Conservation (phyloP, 202 grass and related monocot species). For the Elaeis oleifera region DNA sequence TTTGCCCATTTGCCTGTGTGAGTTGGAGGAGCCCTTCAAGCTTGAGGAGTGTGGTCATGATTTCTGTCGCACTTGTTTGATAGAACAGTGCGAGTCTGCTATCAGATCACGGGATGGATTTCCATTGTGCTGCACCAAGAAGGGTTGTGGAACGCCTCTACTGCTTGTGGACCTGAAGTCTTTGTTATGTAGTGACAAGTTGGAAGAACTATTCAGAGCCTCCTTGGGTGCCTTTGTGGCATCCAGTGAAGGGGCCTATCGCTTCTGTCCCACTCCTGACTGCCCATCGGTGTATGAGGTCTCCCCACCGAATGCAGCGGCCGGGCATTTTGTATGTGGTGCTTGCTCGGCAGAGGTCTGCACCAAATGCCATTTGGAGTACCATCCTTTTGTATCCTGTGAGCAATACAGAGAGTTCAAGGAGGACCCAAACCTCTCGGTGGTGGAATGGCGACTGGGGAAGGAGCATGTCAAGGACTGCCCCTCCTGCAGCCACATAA, state of each 20-base stretch:
- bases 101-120: slow-evolving; percentile 68
- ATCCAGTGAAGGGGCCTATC: slow-evolving; percentile 56
- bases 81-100: slow-evolving; percentile 76
- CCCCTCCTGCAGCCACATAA: slow-evolving; percentile 61
- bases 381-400: slow-evolving; percentile 75
- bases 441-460: slow-evolving; percentile 63
- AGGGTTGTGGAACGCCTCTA: slow-evolving; percentile 52
- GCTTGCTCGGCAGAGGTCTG: slow-evolving; percentile 72
- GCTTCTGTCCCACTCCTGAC: slow-evolving; percentile 74
- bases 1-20: slow-evolving; percentile 85
- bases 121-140: slow-evolving; percentile 64
- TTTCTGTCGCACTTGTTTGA: slow-evolving; percentile 70
- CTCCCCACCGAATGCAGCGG: slow-evolving; percentile 20
- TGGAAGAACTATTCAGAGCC: slow-evolving; percentile 82
- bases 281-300: slow-evolving; percentile 75
- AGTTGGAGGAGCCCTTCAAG: slow-evolving; percentile 76
- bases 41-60: slow-evolving; percentile 80
- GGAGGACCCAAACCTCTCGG: slow-evolving; percentile 54
- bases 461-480: slow-evolving; percentile 79
- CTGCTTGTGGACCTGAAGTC: slow-evolving; percentile 57
- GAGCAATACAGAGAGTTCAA: slow-evolving; percentile 84
- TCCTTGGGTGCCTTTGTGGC: slow-evolving; percentile 71
- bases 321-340: slow-evolving; percentile 61
- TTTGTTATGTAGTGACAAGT: slow-evolving; percentile 46
- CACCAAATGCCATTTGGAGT: slow-evolving; percentile 77